These are phyloP conservation scores for Trapa incisa DNA, from an alignment of 345 rosid genomes.

Conservation along the genomic window DNA sequence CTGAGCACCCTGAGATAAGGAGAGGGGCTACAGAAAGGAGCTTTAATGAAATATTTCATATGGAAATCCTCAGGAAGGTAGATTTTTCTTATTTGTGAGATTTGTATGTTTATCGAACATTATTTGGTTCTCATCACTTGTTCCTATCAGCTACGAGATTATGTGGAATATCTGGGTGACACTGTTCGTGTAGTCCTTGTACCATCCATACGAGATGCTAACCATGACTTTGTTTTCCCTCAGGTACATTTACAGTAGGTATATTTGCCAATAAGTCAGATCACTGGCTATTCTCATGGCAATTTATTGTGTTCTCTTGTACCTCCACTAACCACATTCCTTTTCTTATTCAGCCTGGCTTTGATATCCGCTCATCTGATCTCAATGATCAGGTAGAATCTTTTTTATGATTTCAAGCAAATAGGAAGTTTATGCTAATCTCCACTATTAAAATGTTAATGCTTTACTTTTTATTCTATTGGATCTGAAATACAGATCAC, in stretches of 20 bases:
- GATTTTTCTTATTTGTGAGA: slow-evolving; percentile 1
- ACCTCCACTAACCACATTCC: not conserved
- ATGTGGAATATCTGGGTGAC: slow-evolving; percentile 63
- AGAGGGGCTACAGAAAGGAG: slow-evolving; percentile 50
- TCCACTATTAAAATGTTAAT: not conserved
- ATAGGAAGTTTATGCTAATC: not conserved
- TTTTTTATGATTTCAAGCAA: not conserved
- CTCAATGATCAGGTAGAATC: slow-evolving; percentile 48
- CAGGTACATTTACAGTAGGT: slow-evolving; percentile 38
- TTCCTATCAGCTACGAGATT: slow-evolving; percentile 61
- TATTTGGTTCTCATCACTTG: not conserved
- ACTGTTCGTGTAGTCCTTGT: slow-evolving; percentile 51
- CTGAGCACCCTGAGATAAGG: slow-evolving; percentile 68
- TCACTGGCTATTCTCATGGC: not conserved
- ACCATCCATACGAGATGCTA: slow-evolving; percentile 79
- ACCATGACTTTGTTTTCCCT: slow-evolving; percentile 87
- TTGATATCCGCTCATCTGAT: slow-evolving; percentile 37
- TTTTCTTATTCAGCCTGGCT: slow-evolving; percentile 53
- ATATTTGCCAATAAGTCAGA: not conserved
- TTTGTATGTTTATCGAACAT: not conserved
- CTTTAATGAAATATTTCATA: slow-evolving; percentile 51
- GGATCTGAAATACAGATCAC: slow-evolving; percentile 33
- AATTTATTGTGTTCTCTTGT: not conserved
- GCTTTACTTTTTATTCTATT: not conserved
- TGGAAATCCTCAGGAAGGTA: slow-evolving; percentile 66